phyloP scores from a whole-genome alignment of 73 alveolate species.

The Paramecium biaurelia region DNA sequence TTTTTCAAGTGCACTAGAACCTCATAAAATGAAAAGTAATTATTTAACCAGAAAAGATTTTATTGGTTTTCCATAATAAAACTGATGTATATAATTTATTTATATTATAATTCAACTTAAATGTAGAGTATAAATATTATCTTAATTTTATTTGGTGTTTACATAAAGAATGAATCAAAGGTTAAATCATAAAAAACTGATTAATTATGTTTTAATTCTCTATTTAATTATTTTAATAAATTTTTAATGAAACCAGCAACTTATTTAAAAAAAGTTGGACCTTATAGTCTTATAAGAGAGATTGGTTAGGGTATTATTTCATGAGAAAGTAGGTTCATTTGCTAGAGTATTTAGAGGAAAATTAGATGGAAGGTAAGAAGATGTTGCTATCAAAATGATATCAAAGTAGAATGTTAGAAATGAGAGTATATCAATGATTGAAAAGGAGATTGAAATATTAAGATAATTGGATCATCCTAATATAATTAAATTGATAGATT shows the following conservation, averaged over 20 bases:
- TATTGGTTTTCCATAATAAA: not conserved
- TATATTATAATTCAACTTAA: too few species aligned
- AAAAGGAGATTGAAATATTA: slow-evolving; percentile 52
- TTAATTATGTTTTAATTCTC: not conserved
- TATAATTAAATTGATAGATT: slow-evolving; percentile 55
- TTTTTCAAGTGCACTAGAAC: not conserved
- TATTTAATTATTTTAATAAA: not conserved
- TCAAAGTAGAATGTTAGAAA: slow-evolving; percentile 46
- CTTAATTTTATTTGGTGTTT: too few species aligned
- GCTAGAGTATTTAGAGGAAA: slow-evolving; percentile 55
- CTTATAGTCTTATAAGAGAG: slow-evolving; percentile 40
- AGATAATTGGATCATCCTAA: slow-evolving; percentile 53
- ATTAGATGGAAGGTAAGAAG: slow-evolving; percentile 18
- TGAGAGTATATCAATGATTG: not conserved
- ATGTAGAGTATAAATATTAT: too few species aligned
- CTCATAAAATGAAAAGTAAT: not conserved
- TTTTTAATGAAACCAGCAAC: slow-evolving; percentile 30
- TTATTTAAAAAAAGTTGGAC: slow-evolving; percentile 60
- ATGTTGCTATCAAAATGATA: slow-evolving; percentile 65
- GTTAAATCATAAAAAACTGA: not conserved
- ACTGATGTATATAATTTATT: not conserved
- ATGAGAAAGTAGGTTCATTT: slow-evolving; percentile 1
- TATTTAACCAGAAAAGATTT: not conserved
- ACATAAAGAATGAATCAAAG: too few species aligned
- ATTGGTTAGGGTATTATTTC: slow-evolving; percentile 47